Percentiles rank a stretch among this genome's conserved stretches.
phyloP scores from a whole-genome alignment of 768 basidiomycete species.

The Lanmaoa pseudosensibilis region DNA sequence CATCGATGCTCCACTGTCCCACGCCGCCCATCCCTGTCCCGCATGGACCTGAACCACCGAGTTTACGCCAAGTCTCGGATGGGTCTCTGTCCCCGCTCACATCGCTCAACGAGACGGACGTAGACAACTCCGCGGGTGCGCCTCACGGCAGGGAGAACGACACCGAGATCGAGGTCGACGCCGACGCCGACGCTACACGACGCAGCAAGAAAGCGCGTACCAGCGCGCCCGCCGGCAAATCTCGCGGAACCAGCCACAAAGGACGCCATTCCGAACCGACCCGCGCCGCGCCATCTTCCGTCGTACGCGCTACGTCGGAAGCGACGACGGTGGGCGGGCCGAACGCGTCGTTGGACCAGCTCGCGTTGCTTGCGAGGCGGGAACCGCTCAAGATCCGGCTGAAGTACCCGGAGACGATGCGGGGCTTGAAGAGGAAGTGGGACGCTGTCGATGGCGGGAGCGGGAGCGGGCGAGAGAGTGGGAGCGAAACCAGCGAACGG shows the following conservation, averaged over 20 bases:
- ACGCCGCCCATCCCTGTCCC: neutral
- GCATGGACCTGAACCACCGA: neutral
- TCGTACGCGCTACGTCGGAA: neutral
- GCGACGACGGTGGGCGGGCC: constrained; percentile 18
- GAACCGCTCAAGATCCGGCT: constrained; percentile 8
- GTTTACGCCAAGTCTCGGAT: neutral
- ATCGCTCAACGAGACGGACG: constrained; percentile 9
- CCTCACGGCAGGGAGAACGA: no score
- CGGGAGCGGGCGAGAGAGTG: neutral
- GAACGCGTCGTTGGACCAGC: constrained; percentile 17
- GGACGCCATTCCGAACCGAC: neutral
- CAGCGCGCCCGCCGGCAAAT: neutral
- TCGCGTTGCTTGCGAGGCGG: constrained; percentile 18
- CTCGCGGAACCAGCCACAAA: neutral
- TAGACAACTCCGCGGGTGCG: neutral
- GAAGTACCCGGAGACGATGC: constrained; percentile 7
- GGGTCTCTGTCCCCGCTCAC: constrained; percentile 18
- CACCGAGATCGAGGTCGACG: neutral
- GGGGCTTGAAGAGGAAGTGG: constrained; percentile 18
- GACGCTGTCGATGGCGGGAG: neutral
- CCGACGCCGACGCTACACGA: neutral
- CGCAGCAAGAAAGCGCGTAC: neutral
- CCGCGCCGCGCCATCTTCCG: neutral
- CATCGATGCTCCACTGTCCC: constrained; percentile 12
- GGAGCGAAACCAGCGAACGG: neutral